Base-by-base conservation (phyloP, 2,329 filamentous ascomycete species). In the Proliferodiscus dingleyae region DNA sequence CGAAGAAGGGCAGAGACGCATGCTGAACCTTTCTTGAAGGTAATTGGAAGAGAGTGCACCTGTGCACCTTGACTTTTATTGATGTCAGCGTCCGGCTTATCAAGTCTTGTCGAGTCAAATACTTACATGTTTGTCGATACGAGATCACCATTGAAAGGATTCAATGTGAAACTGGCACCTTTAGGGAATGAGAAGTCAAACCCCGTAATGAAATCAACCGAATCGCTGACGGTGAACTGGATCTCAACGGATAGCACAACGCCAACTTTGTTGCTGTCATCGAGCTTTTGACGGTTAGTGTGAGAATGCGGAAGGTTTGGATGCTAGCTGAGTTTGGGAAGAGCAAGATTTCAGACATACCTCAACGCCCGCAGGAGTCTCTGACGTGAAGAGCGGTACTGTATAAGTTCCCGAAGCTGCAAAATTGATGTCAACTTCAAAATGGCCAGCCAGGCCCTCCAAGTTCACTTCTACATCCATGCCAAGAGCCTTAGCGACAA, bases 371-470 rank as follows among this genome's bases (percentile, higher is more conserved):
- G 43, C 15, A 6, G 44, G 41, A 21, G 37, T 46, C 18, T 42
- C 37, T 2, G 47, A 39, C 32, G 32, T 41, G 38, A 46, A 49
- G 13, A 53, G 23, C 7, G 41, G 19, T 23, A 52, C 18, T 5
- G 22, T 43, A 10, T 50, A 53, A 18, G 51, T 43, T 15, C 40
- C 42, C 5, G 30, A 6, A 23, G 34, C 46, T 13, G 18, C 34
- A 36, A 55, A 55, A 3, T 38, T 4, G 18, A 53, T 42, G 22
- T 55, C 42, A 22, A 53, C 24, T 19, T 52, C 41, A 23, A 55
- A 53, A 34, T 52, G 42, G 3, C 43, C 49, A n/a, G 33, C 42
- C n/a, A 54, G 37, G 18, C 34, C 40, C 9, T 50, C 19, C 2
- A 54, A 30, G 4, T 32, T 36, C 5, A 54, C 37, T 15, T 42